These are phyloP conservation scores for Cercospora citrullina DNA, from an alignment of 2,329 filamentous ascomycete species.

Conservation along the genomic window DNA sequence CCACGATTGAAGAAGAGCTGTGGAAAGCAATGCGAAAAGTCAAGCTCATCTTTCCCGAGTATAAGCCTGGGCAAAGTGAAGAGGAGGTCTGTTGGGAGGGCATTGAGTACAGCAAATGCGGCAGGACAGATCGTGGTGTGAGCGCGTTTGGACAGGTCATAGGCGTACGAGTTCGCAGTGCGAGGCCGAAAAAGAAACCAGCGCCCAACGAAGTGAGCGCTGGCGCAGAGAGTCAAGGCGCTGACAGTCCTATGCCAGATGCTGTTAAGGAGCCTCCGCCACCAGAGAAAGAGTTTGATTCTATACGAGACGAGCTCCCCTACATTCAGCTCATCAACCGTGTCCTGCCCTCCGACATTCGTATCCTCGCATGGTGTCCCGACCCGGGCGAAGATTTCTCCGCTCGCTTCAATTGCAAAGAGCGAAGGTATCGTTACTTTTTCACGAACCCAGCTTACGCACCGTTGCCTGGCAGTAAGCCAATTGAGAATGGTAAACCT, in stretches of 20 bases:
- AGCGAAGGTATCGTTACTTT: conserved; percentile 93
- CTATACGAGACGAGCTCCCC: conserved; percentile 75
- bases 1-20: conserved; percentile 88
- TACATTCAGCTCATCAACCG: conserved; percentile 84
- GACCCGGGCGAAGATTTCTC: conserved; percentile 76
- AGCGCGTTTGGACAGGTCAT: conserved; percentile 97
- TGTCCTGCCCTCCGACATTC: conserved; percentile 84
- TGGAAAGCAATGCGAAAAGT: conserved; percentile 88
- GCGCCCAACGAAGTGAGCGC: conserved; percentile 13
- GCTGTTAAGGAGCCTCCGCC: conserved; percentile 20
- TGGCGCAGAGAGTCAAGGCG: conserved; percentile 20
- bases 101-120: conserved; percentile 92
- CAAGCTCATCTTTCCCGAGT: conserved; percentile 72
- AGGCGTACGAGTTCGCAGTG: conserved; percentile 77
- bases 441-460: conserved; percentile 91
- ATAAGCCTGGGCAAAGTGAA: conserved; percentile 36
- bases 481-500: conserved; percentile 19
- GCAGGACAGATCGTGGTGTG: conserved; percentile 87
- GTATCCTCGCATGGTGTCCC: conserved; percentile 90
- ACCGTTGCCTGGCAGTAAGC: conserved; percentile 53
- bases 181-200: conserved; percentile 54
- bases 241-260: conserved; percentile 21
- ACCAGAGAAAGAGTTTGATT: conserved; percentile 53
- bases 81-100: conserved; percentile 72
- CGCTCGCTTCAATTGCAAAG: conserved; percentile 87